These are phyloP conservation scores for Didymella pinodella DNA, from an alignment of 2,329 filamentous ascomycete species.

Conservation along the genomic window DNA sequence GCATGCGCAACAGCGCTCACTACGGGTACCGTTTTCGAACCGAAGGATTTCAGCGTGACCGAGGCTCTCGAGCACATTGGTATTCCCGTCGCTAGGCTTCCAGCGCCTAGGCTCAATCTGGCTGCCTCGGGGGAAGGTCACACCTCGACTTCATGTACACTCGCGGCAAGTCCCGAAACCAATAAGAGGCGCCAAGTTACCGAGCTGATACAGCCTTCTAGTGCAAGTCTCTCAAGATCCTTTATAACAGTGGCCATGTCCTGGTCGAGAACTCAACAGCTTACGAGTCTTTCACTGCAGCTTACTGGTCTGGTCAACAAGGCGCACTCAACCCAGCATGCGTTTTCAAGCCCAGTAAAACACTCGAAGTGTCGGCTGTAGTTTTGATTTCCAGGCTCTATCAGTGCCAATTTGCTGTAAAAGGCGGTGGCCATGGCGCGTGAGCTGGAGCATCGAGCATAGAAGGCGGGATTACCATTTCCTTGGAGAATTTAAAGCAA, in stretches of 20 bases:
- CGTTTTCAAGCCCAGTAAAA: constrained; percentile 37
- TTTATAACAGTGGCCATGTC: constrained; percentile 34
- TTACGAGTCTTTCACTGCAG: constrained; percentile 34
- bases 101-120: neutral
- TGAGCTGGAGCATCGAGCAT: constrained; percentile 42
- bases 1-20: neutral
- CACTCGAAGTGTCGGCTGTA: constrained; percentile 30
- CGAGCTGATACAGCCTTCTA: constrained; percentile 2
- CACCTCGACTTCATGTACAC: neutral
- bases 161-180: neutral
- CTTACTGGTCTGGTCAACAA: constrained; percentile 43
- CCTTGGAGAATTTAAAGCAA: constrained; percentile 45
- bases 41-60: neutral
- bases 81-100: neutral
- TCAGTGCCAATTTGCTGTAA: constrained; percentile 54
- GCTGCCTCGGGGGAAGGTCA: neutral
- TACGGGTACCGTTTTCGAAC: neutral
- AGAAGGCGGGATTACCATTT: constrained; percentile 54
- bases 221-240: constrained; percentile 34
- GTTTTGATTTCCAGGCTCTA: constrained; percentile 34
- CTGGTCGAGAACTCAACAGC: constrained; percentile 20
- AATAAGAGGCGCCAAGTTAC: neutral
- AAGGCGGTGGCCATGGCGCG: constrained; percentile 55
- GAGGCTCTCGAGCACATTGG: neutral
- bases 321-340: constrained; percentile 34